Percentiles rank a stretch among this genome's conserved stretches.
Conservation (phyloP, 2,329 filamentous ascomycete genomes). For the Pezicula rhizophila region DNA sequence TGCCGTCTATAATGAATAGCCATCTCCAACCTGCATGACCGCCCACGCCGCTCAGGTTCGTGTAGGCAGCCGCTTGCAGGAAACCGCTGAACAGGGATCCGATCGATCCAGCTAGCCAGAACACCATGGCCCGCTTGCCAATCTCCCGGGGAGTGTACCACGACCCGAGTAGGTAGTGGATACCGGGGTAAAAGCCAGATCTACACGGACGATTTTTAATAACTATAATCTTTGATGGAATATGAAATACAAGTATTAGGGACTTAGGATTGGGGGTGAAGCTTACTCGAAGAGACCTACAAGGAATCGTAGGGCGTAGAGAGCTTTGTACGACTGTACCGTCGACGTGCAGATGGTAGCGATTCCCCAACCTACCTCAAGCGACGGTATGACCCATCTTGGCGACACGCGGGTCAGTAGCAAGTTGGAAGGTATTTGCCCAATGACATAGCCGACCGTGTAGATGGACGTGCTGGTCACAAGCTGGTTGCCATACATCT, state of each 20-base stretch:
- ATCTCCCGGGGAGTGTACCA: constrained; percentile 41
- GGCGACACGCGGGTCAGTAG: constrained; percentile 36
- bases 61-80: constrained; percentile 40
- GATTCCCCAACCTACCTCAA: constrained; percentile 18
- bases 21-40: constrained; percentile 31
- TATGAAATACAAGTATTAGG: too few relatives aligned
- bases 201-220: constrained; percentile 9
- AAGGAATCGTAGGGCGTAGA: constrained; percentile 31
- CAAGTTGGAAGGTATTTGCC: constrained; percentile 44
- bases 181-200: constrained; percentile 37
- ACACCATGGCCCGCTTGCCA: constrained; percentile 46
- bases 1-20: constrained; percentile 22
- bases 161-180: constrained; percentile 49
- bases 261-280: too few relatives aligned
- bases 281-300: constrained; percentile 24
- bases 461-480: constrained; percentile 10
- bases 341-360: constrained; percentile 19
- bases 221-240: too few relatives aligned
- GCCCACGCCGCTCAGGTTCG: background rate
- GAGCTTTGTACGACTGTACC: constrained; percentile 25
- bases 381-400: constrained; percentile 26
- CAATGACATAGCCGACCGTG: constrained; percentile 43
- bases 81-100: constrained; percentile 54
- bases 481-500: constrained; percentile 43
- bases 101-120: constrained; percentile 51